Base-by-base conservation (phyloP, 352 stramenopile genomes). In the Phytophthora cactorum region DNA sequence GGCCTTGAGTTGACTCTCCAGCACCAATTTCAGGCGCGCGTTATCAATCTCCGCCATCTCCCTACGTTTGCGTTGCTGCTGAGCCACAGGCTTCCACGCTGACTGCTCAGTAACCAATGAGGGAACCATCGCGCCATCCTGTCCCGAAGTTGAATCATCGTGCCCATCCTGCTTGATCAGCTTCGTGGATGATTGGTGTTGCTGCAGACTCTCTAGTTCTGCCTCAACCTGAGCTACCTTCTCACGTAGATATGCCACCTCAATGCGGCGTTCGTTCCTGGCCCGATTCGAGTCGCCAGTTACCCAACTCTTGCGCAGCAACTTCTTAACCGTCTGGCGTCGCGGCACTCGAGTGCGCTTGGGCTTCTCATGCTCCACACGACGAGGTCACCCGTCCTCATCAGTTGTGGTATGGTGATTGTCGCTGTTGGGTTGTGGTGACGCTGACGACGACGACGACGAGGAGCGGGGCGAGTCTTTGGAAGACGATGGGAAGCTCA, bases 201-300 rank as follows among this genome's bases (percentile, higher is more conserved):
- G 59, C 70, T 74, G 63, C 41, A 70, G 44, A 22, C n/a, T 17
- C 51, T 75, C 55, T 11, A 83, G 17, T 22, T 68, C 52, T 2
- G 63, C 45, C 49, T 84, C 76, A 29, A 84, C 52, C 34, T 80
- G 73, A 10, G 47, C 52, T 12, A 84, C 74, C 59, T 76, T 75
- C 57, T 79, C 66, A 29, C 46, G 63, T 11, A 83, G 44, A 50
- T 83, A 81, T n/a, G 72, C 64, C 41, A 83, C 70, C 49, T 83
- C 75, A 52, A 81, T 72, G 17, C 69, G 52, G 4, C 75, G 75
- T 28, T 78, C 75, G 43, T 83, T 76, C 36, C 75, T 72, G 17
- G 74, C 75, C 3, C 70, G 69, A 47, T 81, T 81, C 7, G 70
- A 74, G 47, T 81, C 68, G 27, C 68, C 68, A 4, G 63, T 72